Percentiles rank a stretch among this genome's conserved stretches.
These are phyloP conservation scores for Blastobotrys mokoenaii DNA, from an alignment of 805 yeast species.

Conservation along the genomic window DNA sequence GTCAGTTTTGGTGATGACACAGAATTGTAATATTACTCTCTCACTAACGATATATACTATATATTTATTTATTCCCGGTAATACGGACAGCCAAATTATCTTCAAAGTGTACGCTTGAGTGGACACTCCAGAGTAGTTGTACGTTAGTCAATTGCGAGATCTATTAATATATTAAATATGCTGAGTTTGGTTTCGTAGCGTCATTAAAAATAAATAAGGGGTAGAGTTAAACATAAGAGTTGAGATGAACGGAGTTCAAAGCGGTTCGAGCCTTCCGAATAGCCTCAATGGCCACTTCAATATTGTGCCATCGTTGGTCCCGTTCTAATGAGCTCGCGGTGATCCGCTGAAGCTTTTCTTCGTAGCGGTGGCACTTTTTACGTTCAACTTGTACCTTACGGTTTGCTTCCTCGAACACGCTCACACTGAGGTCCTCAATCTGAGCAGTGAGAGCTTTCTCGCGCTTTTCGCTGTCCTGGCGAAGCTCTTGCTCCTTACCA, in stretches of 20 bases:
- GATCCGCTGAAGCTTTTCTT: constrained; percentile 1
- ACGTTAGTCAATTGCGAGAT: too few relatives aligned
- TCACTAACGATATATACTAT: not conserved
- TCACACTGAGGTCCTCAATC: constrained; percentile 19
- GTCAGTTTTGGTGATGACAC: constrained; percentile 7
- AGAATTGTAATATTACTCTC: not conserved
- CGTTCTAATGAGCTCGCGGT: not conserved
- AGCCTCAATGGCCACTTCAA: constrained; percentile 18
- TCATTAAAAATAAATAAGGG: not conserved
- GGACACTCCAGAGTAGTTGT: too few relatives aligned
- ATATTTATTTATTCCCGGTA: not conserved
- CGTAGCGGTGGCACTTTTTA: not conserved
- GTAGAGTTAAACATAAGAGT: constrained; percentile 10
- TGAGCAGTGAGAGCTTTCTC: constrained; percentile 12
- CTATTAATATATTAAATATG: too few relatives aligned
- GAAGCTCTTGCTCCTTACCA: constrained; percentile 11
- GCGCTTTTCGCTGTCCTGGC: constrained; percentile 17
- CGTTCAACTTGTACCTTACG: constrained; percentile 12
- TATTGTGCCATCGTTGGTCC: constrained; percentile 10
- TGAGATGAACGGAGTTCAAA: constrained; percentile 13
- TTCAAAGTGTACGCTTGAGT: too few relatives aligned
- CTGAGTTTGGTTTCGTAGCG: too few relatives aligned
- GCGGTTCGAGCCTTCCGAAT: constrained; percentile 16
- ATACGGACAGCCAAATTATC: too few relatives aligned
- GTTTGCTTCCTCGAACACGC: constrained; percentile 20